phyloP scores from a whole-genome alignment of 78 protist genomes.

The Dictyostelium discoideum region dicty_2.7 NC_007088.5:2353501-2354000 shows the following conservation, averaged over 20 bases:
- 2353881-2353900: constrained; percentile 73
- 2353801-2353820: constrained; percentile 40
- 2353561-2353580: neutral
- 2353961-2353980: constrained; percentile 47
- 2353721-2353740: constrained; percentile 60
- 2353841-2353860: constrained; percentile 57
- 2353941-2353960: constrained; percentile 52
- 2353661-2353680: constrained; percentile 66
- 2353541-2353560: too few relatives aligned
- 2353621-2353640: constrained; percentile 65
- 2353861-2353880: constrained; percentile 30
- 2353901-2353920: constrained; percentile 80
- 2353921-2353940: constrained; percentile 42
- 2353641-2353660: constrained; percentile 8
- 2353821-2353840: constrained; percentile 63
- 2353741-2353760: constrained; percentile 68
- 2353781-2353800: constrained; percentile 61
- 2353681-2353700: constrained; percentile 38
- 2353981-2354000: constrained; percentile 59
- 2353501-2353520: too few relatives aligned
- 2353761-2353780: constrained; percentile 65
- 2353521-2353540: neutral
- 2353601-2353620: constrained; percentile 33
- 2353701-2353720: constrained; percentile 41
- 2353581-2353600: neutral